Evolutionary conservation across 495 filamentous ascomycete genomes (phyloP), one percentile per base, ranked within the genome.

Genomic region (Acidomyces sp.): DNA sequence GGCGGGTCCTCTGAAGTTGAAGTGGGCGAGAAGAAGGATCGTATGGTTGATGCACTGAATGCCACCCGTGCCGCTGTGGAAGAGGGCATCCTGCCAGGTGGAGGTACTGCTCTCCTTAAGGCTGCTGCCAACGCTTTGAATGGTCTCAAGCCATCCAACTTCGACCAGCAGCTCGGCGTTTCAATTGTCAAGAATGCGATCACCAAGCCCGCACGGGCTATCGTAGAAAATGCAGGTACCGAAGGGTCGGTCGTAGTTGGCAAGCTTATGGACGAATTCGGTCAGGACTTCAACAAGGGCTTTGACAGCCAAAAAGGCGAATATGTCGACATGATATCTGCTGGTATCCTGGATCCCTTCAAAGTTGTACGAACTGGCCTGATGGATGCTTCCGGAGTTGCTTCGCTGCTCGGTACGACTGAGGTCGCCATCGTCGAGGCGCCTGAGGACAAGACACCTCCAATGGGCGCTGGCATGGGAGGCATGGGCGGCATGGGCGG

Each of bases 21-120:
- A 71, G 90, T 97, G 45, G 75, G 83, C 49, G 90, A 97, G 77
- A 97, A 97, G 85, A 97, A 97, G 73, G 90, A 97, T 63, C 85
- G 90, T 52, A 93, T 96, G 51, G 87, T 96, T 36, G 90, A 97
- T 65, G 90, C 90, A 34, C 74, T 97, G 41, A 97, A 97, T 64
- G 90, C 90, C 54, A 97, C 92, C 50, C 90, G 90, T 55, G 90
- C 90, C 54, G 90, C 90, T 51, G 90, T 97, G 51, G 90, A 97
- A 73, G 85, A 95, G 63, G 90, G 90, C 67, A 97, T 97, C 63
- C 75, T 97, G 30, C 90, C 90, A 47, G 90, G 90, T 68, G 90
- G 90, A 74, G 90, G 90, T 61, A 97, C 90, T 55, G 90, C 86
- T 56, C 80, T 96, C 25, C 79, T 97, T 61, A 97, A 97, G 75